These are phyloP conservation scores for Xylaria palmicola DNA, from an alignment of 495 filamentous ascomycete species.

Conservation along the genomic window DNA sequence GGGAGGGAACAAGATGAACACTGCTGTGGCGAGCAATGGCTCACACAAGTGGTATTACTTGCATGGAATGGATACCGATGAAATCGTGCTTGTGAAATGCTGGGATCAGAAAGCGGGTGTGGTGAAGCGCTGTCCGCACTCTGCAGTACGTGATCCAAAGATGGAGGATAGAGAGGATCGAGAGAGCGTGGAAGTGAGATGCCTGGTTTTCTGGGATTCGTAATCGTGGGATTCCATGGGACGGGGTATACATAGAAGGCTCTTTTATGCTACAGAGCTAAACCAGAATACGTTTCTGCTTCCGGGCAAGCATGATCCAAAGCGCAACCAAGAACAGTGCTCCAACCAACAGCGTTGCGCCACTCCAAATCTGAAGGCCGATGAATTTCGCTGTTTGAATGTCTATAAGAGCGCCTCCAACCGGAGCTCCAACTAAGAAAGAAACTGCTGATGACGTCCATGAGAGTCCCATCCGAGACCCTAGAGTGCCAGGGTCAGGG, in stretches of 20 bases:
- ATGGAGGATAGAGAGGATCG: constrained; percentile 41
- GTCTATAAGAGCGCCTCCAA: not conserved
- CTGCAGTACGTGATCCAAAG: constrained; percentile 51
- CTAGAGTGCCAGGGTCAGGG: not conserved
- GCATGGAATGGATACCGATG: constrained; percentile 46
- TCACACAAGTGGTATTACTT: constrained; percentile 51
- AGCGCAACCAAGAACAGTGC: not conserved
- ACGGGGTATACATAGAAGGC: too few species aligned
- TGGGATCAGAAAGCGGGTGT: constrained; percentile 52
- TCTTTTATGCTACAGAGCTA: too few species aligned
- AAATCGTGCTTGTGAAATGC: constrained; percentile 58
- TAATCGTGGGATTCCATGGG: too few species aligned
- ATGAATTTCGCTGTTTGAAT: not conserved
- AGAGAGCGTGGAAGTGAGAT: constrained; percentile 55
- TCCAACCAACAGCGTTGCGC: not conserved
- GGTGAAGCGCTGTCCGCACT: constrained; percentile 48
- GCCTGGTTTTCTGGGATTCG: not conserved
- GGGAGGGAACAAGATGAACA: constrained; percentile 49
- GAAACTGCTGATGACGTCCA: not conserved
- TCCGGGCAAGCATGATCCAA: not conserved
- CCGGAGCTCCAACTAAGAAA: not conserved
- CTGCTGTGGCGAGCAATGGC: constrained; percentile 27
- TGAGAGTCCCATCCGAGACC: not conserved
- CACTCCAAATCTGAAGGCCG: not conserved
- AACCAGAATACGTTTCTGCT: not conserved